These are phyloP conservation scores for Cutaneotrichosporon sp. DNA, from an alignment of 1,284 basidiomycete genomes.

Conservation along the genomic window DNA sequence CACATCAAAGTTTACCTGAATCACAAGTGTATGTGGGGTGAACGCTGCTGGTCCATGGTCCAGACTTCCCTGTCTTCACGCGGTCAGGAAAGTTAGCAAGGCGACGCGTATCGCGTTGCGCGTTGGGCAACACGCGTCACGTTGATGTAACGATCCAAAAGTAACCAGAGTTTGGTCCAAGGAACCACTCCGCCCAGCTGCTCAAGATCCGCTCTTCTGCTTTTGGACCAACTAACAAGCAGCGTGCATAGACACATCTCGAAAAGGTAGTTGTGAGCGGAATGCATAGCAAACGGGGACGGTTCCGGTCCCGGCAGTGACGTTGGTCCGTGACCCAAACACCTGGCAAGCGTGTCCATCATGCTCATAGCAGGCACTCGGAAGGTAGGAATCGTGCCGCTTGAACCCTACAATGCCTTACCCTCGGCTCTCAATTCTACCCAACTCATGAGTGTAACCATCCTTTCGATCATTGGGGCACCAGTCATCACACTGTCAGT, in stretches of 20 bases:
- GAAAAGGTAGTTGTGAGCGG: neutral
- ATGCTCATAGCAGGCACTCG: neutral
- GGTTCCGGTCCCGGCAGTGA: neutral
- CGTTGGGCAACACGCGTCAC: neutral
- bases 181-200: too few relatives aligned
- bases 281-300: neutral
- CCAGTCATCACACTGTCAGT: neutral
- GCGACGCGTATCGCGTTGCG: neutral
- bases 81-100: neutral
- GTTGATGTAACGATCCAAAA: neutral
- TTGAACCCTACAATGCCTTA: neutral
- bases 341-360: neutral
- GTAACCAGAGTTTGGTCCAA: neutral
- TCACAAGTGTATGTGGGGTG: neutral
- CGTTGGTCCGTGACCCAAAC: neutral
- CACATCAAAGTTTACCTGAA: too few relatives aligned
- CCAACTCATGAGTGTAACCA: neutral
- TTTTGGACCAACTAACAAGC: too few relatives aligned
- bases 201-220: too few relatives aligned
- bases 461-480: neutral
- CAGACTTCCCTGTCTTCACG: neutral
- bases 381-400: neutral
- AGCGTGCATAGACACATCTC: too few relatives aligned
- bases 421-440: neutral
- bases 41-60: neutral